Evolutionary conservation across 495 filamentous ascomycete genomes (phyloP), one percentile per base, ranked within the genome.

Genomic region (Hypomontagnella submonticulosa): DNA sequence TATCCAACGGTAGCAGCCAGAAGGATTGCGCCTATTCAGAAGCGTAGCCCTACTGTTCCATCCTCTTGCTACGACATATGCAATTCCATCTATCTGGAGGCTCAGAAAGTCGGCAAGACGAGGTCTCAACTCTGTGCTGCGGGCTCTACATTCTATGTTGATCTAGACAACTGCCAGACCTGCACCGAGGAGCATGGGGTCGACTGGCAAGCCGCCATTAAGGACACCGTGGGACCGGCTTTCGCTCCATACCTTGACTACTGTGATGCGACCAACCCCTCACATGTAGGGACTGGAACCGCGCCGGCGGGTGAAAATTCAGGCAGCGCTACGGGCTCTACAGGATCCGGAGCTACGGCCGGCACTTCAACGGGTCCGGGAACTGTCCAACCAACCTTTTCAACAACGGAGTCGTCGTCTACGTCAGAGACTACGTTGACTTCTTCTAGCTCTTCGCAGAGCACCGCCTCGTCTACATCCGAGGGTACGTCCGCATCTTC

Each of bases 41-140:
- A 80, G 63, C 78, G 80, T 19, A 76, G 75, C 12, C 61, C 62
- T 1, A 67, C 76, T 6, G 62, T 78, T 9, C 81, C 84, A 4
- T 6, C 76, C 9, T 33, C 73, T 1, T 90, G 88, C 71, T 89
- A 73, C 64, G 75, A 74, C n/a, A 43, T 70, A 4, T 90, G 88
- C 70, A 83, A 85, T 52, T 77, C 78, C 37, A 80, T 78, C 10
- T 75, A 59, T 15, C 16, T 79, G 0, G 85, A 85, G 56, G 83
- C 77, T 0, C 75, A 85, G 50, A 16, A 34, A 0, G 53, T 77
- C 5, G 87, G 87, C 10, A 86, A 85, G 56, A n/a, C n/a, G n/a
- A 54, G 57, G 0, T 34, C 76, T 0, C 63, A 44, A 0, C 73
- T 89, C 3, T 89, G 87, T 71, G 71, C 49, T 0, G 6, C 33